These are phyloP conservation scores for Acanthamoeba castellanii DNA, from an alignment of 208 protist genomes.

Conservation along the genomic window DNA sequence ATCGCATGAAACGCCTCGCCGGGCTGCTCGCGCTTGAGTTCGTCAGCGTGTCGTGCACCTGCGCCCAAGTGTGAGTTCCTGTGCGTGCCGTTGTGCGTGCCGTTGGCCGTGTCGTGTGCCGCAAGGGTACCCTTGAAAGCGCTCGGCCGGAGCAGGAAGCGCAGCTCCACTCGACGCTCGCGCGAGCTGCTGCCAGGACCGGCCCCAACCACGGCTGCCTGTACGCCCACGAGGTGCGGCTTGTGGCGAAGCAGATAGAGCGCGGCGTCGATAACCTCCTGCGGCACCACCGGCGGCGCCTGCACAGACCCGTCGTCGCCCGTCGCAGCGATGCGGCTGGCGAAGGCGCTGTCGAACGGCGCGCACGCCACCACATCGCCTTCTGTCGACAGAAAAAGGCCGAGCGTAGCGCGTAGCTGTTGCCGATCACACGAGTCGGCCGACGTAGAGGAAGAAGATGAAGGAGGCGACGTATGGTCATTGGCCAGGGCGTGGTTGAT, in stretches of 20 bases:
- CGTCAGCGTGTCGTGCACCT: background rate
- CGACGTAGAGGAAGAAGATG: background rate
- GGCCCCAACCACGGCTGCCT: background rate
- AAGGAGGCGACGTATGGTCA: background rate
- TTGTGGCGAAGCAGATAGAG: background rate
- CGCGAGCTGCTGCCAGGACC: background rate
- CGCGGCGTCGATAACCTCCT: background rate
- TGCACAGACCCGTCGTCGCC: too few relatives aligned
- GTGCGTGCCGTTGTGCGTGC: background rate
- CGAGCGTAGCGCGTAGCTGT: background rate
- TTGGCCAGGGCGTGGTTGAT: background rate
- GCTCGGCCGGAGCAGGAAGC: background rate
- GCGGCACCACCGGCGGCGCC: background rate
- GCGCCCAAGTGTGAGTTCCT: too few relatives aligned
- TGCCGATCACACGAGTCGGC: background rate
- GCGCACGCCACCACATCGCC: constrained; percentile 4
- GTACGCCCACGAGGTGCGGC: background rate
- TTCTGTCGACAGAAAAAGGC: background rate
- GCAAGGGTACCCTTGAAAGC: background rate
- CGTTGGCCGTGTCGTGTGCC: background rate
- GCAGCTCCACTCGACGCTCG: background rate
- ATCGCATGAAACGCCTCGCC: background rate
- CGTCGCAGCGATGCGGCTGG: background rate
- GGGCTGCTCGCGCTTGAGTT: constrained; percentile 25
- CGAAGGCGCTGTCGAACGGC: background rate